A percentile compares a stretch with the other conserved stretches of the same genome.
Evolutionary conservation across 345 rosid species (phyloP).

Genomic region (Reutealis trisperma): DNA sequence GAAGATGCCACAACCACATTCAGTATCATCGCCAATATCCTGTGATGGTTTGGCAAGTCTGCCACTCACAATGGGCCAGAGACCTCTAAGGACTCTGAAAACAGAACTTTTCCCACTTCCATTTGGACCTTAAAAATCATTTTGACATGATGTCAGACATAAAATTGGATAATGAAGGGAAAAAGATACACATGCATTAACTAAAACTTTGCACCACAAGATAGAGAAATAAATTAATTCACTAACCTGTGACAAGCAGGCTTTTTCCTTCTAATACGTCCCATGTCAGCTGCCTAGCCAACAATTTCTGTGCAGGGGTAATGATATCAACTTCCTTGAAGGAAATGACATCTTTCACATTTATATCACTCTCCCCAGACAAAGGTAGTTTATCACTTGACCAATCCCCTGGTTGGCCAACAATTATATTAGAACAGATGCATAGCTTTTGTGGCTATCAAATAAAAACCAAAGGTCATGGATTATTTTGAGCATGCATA

Average conservation of each 20-base stretch:
- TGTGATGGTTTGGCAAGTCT: constrained; percentile 67
- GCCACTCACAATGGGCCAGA: constrained; percentile 97
- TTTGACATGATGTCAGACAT: constrained; percentile 30
- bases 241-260: constrained; percentile 94
- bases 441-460: constrained; percentile 3
- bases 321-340: constrained; percentile 77
- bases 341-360: constrained; percentile 59
- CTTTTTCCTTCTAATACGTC: constrained; percentile 74
- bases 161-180: constrained; percentile 16
- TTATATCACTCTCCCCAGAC: constrained; percentile 35
- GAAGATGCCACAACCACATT: constrained; percentile 71
- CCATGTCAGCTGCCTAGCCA: constrained; percentile 86
- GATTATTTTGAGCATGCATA: background rate
- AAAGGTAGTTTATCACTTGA: constrained; percentile 31
- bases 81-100: constrained; percentile 90
- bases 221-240: constrained; percentile 15
- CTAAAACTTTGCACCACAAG: background rate
- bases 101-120: constrained; percentile 97
- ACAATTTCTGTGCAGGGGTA: constrained; percentile 83
- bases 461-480: background rate
- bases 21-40: constrained; percentile 47
- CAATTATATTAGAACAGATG: constrained; percentile 18
- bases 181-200: background rate
- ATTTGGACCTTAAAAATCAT: constrained; percentile 78
- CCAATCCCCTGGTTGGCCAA: constrained; percentile 38